These are phyloP conservation scores for Alternaria ethzedia DNA, from an alignment of 2,329 filamentous ascomycete genomes.

Conservation along the genomic window DNA sequence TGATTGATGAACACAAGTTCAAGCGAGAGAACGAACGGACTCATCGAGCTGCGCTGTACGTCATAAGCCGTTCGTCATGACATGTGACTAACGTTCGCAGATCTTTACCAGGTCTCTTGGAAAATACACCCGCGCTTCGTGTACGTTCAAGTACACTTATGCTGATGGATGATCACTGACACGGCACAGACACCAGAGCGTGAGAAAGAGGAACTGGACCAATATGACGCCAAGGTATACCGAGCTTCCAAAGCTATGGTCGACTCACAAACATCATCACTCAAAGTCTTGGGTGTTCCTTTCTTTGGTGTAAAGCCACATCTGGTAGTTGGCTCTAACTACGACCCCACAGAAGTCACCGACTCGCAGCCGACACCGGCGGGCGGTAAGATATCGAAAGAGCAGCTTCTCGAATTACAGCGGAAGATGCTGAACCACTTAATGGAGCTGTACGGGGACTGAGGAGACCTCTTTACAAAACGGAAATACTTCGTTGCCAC, in stretches of 20 bases:
- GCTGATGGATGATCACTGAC: neutral
- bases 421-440: slow-evolving; percentile 47
- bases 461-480: neutral
- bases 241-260: slow-evolving; percentile 65
- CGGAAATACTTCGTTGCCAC: neutral
- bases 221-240: slow-evolving; percentile 69
- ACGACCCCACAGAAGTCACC: slow-evolving; percentile 10
- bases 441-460: slow-evolving; percentile 39
- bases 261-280: slow-evolving; percentile 60
- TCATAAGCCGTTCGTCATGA: neutral
- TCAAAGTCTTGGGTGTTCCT: slow-evolving; percentile 59
- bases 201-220: slow-evolving; percentile 61
- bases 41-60: slow-evolving; percentile 62
- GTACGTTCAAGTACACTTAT: slow-evolving; percentile 10
- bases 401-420: slow-evolving; percentile 39
- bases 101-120: slow-evolving; percentile 37
- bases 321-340: slow-evolving; percentile 30
- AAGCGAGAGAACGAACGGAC: slow-evolving; percentile 61
- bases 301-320: slow-evolving; percentile 40
- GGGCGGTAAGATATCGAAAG: slow-evolving; percentile 32
- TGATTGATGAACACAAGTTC: slow-evolving; percentile 59
- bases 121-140: slow-evolving; percentile 27
- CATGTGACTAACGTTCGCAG: slow-evolving; percentile 18
- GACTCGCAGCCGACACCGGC: neutral
- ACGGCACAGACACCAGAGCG: slow-evolving; percentile 52